Percentiles rank a stretch among this genome's conserved stretches.
Evolutionary conservation across 768 basidiomycete genomes (phyloP).

Genomic region (Megacollybia marginata): DNA sequence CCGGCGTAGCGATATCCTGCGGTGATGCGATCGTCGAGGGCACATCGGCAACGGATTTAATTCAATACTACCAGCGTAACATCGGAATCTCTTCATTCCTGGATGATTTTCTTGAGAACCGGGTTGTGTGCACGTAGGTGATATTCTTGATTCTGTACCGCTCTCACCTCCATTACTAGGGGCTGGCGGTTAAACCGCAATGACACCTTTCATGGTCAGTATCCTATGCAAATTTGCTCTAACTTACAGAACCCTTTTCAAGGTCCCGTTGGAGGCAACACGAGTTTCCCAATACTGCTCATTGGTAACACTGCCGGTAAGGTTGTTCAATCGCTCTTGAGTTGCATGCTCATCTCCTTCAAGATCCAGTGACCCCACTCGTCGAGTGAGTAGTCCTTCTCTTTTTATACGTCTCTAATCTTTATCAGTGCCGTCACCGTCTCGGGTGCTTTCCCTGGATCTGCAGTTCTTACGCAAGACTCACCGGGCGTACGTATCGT

Average conservation of each 20-base stretch:
- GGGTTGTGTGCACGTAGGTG: background rate
- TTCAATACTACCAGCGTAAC: background rate
- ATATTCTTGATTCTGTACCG: background rate
- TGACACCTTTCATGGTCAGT: background rate
- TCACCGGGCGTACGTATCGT: conserved; percentile 5
- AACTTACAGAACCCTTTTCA: background rate
- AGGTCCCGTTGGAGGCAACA: conserved; percentile 8
- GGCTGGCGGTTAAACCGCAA: background rate
- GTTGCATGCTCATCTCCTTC: background rate
- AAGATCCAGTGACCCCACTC: conserved; percentile 13
- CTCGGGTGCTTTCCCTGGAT: conserved; percentile 10
- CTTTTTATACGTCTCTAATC: background rate
- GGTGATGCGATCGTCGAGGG: background rate
- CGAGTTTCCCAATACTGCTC: conserved; percentile 7
- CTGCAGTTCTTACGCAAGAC: conserved; percentile 14
- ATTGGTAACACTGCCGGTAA: conserved; percentile 10
- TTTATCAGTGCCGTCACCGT: conserved; percentile 11
- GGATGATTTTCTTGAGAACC: background rate
- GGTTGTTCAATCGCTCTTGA: background rate
- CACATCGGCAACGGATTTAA: background rate
- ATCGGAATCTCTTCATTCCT: background rate
- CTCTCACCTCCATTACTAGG: background rate
- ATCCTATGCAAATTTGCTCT: background rate
- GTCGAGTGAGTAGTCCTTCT: conserved; percentile 4
- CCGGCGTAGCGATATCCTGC: background rate